Percentiles rank a stretch among this genome's conserved stretches.
Evolutionary conservation across 441 rosid species (phyloP).

Genomic region (Iberis amara): DNA sequence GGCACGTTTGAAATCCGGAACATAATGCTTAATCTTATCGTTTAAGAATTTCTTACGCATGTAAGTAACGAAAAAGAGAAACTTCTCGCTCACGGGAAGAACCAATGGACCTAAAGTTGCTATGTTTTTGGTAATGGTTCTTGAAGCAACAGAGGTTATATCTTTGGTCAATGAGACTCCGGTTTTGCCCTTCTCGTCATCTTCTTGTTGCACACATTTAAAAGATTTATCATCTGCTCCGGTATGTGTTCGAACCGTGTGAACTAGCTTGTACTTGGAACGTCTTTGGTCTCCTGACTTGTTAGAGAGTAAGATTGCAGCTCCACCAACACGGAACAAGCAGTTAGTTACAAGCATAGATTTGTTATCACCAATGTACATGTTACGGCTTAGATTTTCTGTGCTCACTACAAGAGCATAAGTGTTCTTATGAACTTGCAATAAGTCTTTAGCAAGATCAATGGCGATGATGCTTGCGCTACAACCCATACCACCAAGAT

Average conservation of each 20-base stretch:
- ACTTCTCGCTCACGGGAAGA: constrained; percentile 21
- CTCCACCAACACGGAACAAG: too few species aligned
- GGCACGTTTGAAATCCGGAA: constrained; percentile 23
- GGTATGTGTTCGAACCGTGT: too few species aligned
- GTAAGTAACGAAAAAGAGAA: constrained; percentile 2
- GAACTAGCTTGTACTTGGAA: too few species aligned
- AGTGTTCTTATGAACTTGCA: neutral
- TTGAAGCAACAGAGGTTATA: constrained; percentile 7
- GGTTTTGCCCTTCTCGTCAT: constrained; percentile 5
- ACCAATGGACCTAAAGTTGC: constrained; percentile 17
- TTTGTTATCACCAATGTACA: constrained; percentile 20
- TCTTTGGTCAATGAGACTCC: constrained; percentile 20
- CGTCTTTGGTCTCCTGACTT: too few species aligned
- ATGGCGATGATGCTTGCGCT: constrained; percentile 82
- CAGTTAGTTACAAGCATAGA: constrained; percentile 16
- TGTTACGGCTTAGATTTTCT: constrained; percentile 15
- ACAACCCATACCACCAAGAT: constrained; percentile 91
- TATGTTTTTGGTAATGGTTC: constrained; percentile 19
- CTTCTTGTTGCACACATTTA: too few species aligned
- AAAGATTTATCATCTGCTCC: too few species aligned
- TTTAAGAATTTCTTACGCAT: constrained; percentile 5
- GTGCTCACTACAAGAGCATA: constrained; percentile 29
- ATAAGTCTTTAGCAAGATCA: constrained; percentile 49
- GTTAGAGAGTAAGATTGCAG: too few species aligned
- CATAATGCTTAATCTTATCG: constrained; percentile 8